These are phyloP conservation scores for Coccomyxa sp. DNA, from an alignment of 139 green algal species.

Conservation along the genomic window DNA sequence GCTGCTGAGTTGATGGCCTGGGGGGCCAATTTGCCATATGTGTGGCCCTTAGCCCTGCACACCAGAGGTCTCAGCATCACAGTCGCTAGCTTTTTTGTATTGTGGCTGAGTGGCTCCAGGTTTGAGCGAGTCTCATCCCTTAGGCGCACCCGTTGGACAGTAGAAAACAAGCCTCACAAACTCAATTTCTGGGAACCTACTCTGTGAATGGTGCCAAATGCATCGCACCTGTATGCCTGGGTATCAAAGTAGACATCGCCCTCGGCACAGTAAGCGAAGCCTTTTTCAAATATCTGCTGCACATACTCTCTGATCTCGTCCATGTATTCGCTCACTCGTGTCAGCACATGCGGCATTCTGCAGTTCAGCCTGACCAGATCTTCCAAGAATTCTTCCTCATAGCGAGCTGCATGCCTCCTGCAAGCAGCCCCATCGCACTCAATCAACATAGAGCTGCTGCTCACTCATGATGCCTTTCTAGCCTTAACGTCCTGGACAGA, in stretches of 20 bases:
- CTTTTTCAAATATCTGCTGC: conserved; percentile 76
- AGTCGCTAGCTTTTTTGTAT: too few species aligned
- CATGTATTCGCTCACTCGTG: conserved; percentile 94
- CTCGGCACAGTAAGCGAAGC: conserved; percentile 82
- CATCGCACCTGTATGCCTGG: conserved; percentile 63
- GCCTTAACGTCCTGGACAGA: too few species aligned
- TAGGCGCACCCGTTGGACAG: too few species aligned
- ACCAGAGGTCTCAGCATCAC: background rate
- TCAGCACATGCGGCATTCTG: conserved; percentile 75
- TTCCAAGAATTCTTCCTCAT: conserved; percentile 82
- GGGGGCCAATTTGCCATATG: conserved; percentile 91
- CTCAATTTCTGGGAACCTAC: too few species aligned
- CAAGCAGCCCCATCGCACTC: background rate
- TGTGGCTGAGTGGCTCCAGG: too few species aligned
- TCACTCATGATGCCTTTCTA: background rate
- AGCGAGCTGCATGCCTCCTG: conserved; percentile 67
- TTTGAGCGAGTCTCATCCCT: too few species aligned
- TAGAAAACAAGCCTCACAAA: too few species aligned
- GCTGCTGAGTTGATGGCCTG: conserved; percentile 64
- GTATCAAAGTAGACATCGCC: conserved; percentile 98
- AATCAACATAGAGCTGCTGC: background rate
- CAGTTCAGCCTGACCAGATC: conserved; percentile 84
- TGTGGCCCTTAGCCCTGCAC: conserved; percentile 57
- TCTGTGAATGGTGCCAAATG: background rate
- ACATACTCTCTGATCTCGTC: conserved; percentile 75